Evolutionary conservation across 176 grass and related monocot genomes (phyloP).

Genomic region (Avena sativa): DNA sequence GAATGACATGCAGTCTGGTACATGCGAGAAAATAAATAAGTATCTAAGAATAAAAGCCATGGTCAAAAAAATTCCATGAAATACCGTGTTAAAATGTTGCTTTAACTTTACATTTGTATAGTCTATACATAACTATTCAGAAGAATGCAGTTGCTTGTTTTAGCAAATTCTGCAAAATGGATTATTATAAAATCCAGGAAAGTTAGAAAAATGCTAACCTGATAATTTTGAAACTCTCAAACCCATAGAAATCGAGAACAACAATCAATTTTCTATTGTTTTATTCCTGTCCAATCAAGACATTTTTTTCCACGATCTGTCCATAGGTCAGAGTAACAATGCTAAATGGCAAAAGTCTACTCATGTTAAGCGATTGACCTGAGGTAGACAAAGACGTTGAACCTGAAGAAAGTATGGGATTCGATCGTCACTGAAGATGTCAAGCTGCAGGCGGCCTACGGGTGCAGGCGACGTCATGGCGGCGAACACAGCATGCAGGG

Average conservation of each 20-base stretch:
- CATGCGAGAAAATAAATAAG: too few relatives aligned
- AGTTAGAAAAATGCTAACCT: conserved; percentile 60
- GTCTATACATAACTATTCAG: conserved; percentile 90
- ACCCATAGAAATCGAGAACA: conserved; percentile 99
- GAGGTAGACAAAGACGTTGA: too few relatives aligned
- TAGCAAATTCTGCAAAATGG: conserved; percentile 9
- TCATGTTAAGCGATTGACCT: too few relatives aligned
- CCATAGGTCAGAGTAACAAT: conserved; percentile 31
- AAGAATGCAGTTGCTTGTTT: conserved; percentile 36
- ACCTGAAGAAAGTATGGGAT: too few relatives aligned
- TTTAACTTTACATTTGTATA: conserved; percentile 98
- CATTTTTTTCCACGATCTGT: conserved; percentile 95
- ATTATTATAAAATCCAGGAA: not conserved
- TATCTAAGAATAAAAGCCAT: conserved; percentile 5
- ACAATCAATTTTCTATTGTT: conserved; percentile 92
- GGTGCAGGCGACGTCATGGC: too few relatives aligned
- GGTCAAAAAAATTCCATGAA: conserved; percentile 14
- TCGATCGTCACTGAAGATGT: too few relatives aligned
- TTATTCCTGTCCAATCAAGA: conserved; percentile 95
- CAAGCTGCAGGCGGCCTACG: too few relatives aligned
- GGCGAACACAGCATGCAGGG: too few relatives aligned
- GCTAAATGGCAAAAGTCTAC: not conserved
- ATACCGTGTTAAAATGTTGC: conserved; percentile 98
- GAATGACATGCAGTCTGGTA: too few relatives aligned
- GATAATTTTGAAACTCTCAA: conserved; percentile 98